phyloP scores from a whole-genome alignment of 2,329 filamentous ascomycete species.

The Diaporthe ilicicola region DNA sequence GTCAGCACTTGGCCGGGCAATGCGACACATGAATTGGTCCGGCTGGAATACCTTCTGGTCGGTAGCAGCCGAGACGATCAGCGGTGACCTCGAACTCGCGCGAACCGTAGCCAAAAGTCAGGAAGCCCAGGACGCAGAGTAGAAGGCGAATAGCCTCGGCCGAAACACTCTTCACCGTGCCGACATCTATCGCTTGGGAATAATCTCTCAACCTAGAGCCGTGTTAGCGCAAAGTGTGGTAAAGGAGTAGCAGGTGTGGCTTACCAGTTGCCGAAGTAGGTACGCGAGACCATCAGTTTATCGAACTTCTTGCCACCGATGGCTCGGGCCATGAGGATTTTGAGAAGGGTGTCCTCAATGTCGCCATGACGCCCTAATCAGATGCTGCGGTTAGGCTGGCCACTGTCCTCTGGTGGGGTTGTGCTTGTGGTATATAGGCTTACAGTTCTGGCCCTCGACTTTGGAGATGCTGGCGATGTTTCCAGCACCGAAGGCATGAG shows the following conservation, averaged over 20 bases:
- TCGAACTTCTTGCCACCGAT: conserved; percentile 79
- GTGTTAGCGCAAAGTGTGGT: not conserved
- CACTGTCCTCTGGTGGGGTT: not conserved
- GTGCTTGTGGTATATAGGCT: conserved; percentile 37
- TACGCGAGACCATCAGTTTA: conserved; percentile 86
- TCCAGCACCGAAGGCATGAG: conserved; percentile 84
- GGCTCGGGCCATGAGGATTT: conserved; percentile 66
- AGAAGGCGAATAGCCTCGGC: conserved; percentile 90
- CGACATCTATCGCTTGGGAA: conserved; percentile 92
- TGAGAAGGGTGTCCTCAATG: conserved; percentile 89
- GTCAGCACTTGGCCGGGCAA: not conserved
- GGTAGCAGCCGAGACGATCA: conserved; percentile 81
- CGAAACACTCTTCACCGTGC: conserved; percentile 89
- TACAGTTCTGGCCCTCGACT: conserved; percentile 85
- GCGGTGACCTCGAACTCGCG: conserved; percentile 86
- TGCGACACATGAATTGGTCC: not conserved
- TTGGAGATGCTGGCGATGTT: conserved; percentile 85
- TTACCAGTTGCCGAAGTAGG: conserved; percentile 94
- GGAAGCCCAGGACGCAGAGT: conserved; percentile 88
- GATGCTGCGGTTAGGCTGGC: not conserved
- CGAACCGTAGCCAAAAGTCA: conserved; percentile 86
- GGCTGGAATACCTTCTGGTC: conserved; percentile 65
- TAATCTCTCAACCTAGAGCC: conserved; percentile 75
- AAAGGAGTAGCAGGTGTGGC: not conserved
- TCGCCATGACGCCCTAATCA: conserved; percentile 81